Base-by-base conservation (phyloP, 164 flowering plant genomes). In the Stephania yunnanensis region DNA sequence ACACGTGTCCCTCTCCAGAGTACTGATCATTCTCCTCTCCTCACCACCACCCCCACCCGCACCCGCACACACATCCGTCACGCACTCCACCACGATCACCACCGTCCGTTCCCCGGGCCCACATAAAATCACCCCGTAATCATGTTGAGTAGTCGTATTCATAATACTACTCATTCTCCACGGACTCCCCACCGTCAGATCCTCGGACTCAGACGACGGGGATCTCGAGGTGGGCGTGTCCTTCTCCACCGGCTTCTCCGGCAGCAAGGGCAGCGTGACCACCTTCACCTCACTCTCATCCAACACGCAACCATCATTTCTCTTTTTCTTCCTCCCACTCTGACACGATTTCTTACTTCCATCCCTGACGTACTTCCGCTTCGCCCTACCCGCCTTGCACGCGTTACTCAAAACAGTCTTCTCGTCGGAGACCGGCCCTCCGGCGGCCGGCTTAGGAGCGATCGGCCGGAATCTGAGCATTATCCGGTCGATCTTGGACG, bases 381-480 rank as follows among this genome's bases (percentile, higher is more conserved):
- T 90, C 0, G 86, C 81, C 63, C 89, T 79, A 2, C 86, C 83
- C 0, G 20, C 30, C 10, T 46, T 82, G 4, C 58, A 66, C 17
- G 10, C 10, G 10, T 36, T 36, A 36, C 4, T 36, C 42, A 11
- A 19, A 7, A 77, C 86, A 46, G 20, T 73, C 25, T 30, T 77
- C 44, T 82, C 87, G 74, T 81, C 86, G 55, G 85, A 69, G 20
- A 19, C 77, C 0, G 88, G 76, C 4, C 83, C 84, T 0, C 64
- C 64, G 64, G 74, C 17, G 15, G 81, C 81, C 25, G 98, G 98
- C 66, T 87, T 92, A 1, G 98, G 98, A 0, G 98, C 98, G 75
- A 94, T 94, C 66, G 97, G 98, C 19, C 98, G 84, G 81, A 83
- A 94, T 42, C 84, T 80, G 4, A 87, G 87, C 98, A 94, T 89